Conservation (phyloP, 1,284 basidiomycete species). For the Melampsora occidentalis region DNA sequence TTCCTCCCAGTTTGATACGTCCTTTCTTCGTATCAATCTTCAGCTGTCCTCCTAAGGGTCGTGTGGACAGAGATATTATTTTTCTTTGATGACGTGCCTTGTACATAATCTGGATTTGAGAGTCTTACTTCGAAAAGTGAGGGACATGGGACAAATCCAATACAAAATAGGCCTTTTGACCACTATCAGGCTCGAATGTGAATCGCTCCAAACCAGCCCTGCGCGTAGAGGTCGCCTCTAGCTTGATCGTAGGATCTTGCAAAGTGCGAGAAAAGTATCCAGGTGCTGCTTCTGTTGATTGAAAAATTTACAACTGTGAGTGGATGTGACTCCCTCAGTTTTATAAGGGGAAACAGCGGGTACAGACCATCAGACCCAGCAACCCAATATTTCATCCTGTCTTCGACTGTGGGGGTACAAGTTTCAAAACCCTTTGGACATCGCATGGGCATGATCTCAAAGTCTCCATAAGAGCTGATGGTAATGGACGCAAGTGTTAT, state of each 20-base stretch:
- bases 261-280: not conserved
- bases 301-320: not conserved
- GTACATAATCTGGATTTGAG: not conserved
- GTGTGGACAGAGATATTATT: not conserved
- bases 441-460: not conserved
- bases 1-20: not conserved
- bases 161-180: slow-evolving; percentile 44
- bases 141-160: slow-evolving; percentile 62
- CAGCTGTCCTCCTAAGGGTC: not conserved
- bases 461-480: slow-evolving; percentile 6
- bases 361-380: not conserved
- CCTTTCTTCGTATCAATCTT: not conserved
- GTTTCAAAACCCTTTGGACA: slow-evolving; percentile 1
- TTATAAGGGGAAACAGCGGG: not conserved
- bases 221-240: slow-evolving; percentile 4
- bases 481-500: not conserved
- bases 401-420: not conserved
- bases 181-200: not conserved
- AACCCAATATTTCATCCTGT: not conserved
- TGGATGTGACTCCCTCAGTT: not conserved
- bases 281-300: not conserved
- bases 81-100: not conserved
- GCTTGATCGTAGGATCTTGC: not conserved
- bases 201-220: not conserved
- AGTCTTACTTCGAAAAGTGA: slow-evolving; percentile 60